Evolutionary conservation across 805 yeast species (phyloP).

Genomic region (Yueomyces sp.): DNA sequence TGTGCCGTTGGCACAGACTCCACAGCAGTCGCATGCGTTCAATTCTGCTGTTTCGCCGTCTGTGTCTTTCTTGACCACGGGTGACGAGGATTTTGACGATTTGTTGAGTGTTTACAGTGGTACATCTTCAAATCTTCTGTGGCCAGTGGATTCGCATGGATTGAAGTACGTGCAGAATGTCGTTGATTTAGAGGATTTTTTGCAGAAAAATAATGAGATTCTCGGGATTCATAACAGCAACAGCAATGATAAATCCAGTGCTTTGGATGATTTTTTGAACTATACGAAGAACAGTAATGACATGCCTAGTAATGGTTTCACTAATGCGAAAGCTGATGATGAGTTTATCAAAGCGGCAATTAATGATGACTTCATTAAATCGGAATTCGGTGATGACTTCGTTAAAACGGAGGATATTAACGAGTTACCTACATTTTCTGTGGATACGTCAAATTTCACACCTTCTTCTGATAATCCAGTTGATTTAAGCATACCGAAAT

Average conservation of each 20-base stretch:
- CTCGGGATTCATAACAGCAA: background rate
- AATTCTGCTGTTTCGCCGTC: slow-evolving; percentile 16
- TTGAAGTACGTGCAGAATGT: slow-evolving; percentile 13
- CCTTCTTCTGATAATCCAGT: background rate
- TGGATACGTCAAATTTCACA: background rate
- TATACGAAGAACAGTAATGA: background rate
- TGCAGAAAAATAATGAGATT: slow-evolving; percentile 1
- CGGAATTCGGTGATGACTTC: background rate
- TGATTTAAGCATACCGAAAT: background rate
- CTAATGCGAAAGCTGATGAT: background rate
- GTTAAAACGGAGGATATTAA: background rate
- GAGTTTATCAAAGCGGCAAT: no score
- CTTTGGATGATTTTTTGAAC: background rate
- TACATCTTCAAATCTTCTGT: slow-evolving; percentile 9
- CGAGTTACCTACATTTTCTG: background rate
- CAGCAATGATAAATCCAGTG: slow-evolving; percentile 2
- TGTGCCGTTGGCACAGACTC: no score
- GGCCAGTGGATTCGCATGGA: slow-evolving; percentile 17
- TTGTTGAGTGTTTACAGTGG: slow-evolving; percentile 18
- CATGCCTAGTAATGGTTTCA: background rate
- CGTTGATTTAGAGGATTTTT: slow-evolving; percentile 12
- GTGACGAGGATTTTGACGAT: slow-evolving; percentile 20
- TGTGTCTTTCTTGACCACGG: slow-evolving; percentile 12
- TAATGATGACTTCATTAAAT: background rate
- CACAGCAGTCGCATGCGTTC: background rate